Percentiles rank a stretch among this genome's conserved stretches.
phyloP scores from a whole-genome alignment of 257 asterid genomes.

The Solanum peruvianum region DNA sequence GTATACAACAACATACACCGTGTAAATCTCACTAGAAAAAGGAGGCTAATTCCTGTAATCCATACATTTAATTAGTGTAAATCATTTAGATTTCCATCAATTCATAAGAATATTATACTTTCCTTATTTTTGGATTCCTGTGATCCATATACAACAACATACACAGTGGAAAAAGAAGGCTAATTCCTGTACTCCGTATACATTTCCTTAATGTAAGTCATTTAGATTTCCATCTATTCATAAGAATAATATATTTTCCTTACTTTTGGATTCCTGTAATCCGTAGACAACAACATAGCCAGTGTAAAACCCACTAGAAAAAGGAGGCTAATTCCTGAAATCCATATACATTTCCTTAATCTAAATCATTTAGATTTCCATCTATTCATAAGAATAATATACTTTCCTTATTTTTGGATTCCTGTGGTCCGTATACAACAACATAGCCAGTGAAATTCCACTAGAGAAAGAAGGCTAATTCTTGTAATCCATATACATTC shows the following conservation, averaged over 20 bases:
- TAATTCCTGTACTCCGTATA: neutral
- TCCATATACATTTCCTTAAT: neutral
- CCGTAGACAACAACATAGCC: neutral
- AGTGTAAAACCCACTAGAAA: neutral
- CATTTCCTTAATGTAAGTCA: neutral
- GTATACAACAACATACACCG: neutral
- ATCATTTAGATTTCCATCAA: neutral
- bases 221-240: neutral
- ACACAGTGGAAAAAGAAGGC: neutral
- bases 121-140: neutral
- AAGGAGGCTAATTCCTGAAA: neutral
- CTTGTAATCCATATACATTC: neutral
- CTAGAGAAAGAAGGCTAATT: too few relatives aligned
- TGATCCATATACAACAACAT: neutral
- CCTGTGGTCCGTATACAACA: neutral
- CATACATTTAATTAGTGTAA: neutral
- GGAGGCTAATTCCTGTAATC: neutral
- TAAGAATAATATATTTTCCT: neutral
- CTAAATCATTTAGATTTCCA: too few relatives aligned
- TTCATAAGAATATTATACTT: neutral
- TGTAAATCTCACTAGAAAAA: neutral
- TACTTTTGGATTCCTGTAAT: neutral
- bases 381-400: neutral
- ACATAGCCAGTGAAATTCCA: too few relatives aligned
- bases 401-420: neutral